Base-by-base conservation (phyloP, 768 basidiomycete genomes). In the Saitozyma sp. region DNA sequence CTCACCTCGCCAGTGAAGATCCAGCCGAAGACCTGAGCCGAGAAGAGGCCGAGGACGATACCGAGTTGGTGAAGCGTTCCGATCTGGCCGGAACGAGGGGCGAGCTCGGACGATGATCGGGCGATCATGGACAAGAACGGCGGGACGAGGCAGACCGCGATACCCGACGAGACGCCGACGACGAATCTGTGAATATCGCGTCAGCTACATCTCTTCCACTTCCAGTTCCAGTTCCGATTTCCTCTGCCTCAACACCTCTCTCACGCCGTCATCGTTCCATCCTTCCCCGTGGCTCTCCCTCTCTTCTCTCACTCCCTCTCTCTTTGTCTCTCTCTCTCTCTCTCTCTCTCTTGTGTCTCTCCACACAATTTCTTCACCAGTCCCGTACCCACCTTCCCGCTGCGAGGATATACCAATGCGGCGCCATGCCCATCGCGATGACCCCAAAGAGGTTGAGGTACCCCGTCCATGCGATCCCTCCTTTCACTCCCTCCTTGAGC, bases 11-110 rank as follows among this genome's bases (percentile, higher is more conserved):
- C 78, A 8, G 76, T 79, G 19, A 71, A 54, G 13, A 67, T 59
- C 38, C 72, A 63, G 8, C 78, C 78, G 6, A 70, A 65, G 5
- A 72, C 38, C 51, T 79, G 78, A 14, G 74, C 73, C 11, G 64
- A 65, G 42, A 68, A 68, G 39, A 79, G 62, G 1, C 78, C 78
- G 3, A 74, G 9, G 7, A 75, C 74, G 50, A 79, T 79, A 13
- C 59, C 78, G 46, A 79, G 48, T 52, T 79, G 78, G 53, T 79
- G 70, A 42, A 76, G 54, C 29, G 69, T 75, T 17, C 78, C 78
- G 14, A 79, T 70, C 37, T 70, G 66, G 9, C 78, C 78, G 40
- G 68, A 66, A 16, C 69, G 67, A 10, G 56, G n/a, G 0, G 63
- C 16, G 11, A 75, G 50, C 16, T 62, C 48, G n/a, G 71, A 68